Evolutionary conservation across 495 filamentous ascomycete species (phyloP).

Genomic region (Penicillium taxi): DNA sequence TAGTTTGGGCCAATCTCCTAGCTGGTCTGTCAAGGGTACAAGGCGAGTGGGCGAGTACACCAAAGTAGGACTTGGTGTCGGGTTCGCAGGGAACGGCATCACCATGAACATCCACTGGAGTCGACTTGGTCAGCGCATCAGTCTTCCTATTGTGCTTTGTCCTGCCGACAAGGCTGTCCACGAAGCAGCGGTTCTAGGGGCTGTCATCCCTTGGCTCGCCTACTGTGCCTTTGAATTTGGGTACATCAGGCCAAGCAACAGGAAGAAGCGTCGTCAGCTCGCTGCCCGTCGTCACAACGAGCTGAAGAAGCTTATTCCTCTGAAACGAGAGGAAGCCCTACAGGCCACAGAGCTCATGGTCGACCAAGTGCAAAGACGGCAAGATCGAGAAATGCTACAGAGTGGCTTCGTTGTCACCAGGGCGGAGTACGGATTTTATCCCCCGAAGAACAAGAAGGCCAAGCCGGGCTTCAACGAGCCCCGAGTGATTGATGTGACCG

Average conservation of each 20-base stretch:
- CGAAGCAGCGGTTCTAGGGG: slow-evolving; percentile 30
- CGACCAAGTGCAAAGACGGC: slow-evolving; percentile 41
- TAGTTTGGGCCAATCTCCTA: slow-evolving; percentile 16
- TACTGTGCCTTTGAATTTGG: slow-evolving; percentile 46
- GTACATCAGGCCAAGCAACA: slow-evolving; percentile 35
- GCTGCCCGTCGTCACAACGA: slow-evolving; percentile 32
- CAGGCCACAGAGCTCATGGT: slow-evolving; percentile 47
- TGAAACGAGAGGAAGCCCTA: slow-evolving; percentile 40
- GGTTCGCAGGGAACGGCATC: slow-evolving; percentile 28
- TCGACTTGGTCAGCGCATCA: slow-evolving; percentile 36
- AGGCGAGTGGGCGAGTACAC: slow-evolving; percentile 33
- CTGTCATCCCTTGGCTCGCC: slow-evolving; percentile 40
- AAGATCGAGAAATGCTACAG: slow-evolving; percentile 30
- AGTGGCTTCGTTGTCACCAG: slow-evolving; percentile 34
- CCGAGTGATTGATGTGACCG: slow-evolving; percentile 37
- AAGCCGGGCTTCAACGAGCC: slow-evolving; percentile 19
- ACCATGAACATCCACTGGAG: slow-evolving; percentile 35
- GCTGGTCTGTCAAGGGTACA: slow-evolving; percentile 33
- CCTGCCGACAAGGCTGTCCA: slow-evolving; percentile 28
- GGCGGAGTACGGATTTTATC: slow-evolving; percentile 38
- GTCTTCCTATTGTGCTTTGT: slow-evolving; percentile 33
- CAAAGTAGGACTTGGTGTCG: slow-evolving; percentile 34
- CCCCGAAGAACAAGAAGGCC: slow-evolving; percentile 20
- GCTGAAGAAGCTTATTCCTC: slow-evolving; percentile 34
- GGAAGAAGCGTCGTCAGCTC: slow-evolving; percentile 27